These are phyloP conservation scores for Talaromyces sp. DNA, from an alignment of 2,329 filamentous ascomycete species.

Conservation along the genomic window DNA sequence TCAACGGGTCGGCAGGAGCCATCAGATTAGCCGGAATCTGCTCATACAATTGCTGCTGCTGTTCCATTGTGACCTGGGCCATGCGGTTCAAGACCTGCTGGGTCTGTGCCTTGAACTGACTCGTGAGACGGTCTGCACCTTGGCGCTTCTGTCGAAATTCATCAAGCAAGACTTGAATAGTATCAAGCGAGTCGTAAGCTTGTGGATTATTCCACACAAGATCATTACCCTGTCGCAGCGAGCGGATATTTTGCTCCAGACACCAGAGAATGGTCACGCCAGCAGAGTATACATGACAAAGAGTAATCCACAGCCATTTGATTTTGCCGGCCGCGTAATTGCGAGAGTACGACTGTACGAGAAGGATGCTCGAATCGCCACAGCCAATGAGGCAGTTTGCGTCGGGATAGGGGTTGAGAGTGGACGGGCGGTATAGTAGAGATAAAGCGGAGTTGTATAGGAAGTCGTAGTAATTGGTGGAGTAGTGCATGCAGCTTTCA, in stretches of 20 bases:
- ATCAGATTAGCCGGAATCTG: constrained; percentile 1
- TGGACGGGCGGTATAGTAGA: constrained; percentile 33
- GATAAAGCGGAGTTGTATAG: constrained; percentile 34
- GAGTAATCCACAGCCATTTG: constrained; percentile 37
- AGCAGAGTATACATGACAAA: constrained; percentile 34
- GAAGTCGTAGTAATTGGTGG: constrained; percentile 37
- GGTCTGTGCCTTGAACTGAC: constrained; percentile 33
- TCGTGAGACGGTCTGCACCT: constrained; percentile 30
- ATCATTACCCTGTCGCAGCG: constrained; percentile 22
- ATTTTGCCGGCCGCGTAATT: constrained; percentile 33
- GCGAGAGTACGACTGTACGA: constrained; percentile 36
- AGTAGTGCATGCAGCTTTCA: constrained; percentile 31
- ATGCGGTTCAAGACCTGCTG: constrained; percentile 32
- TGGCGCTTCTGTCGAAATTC: constrained; percentile 33
- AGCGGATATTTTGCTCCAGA: constrained; percentile 32
- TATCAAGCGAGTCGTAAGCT: constrained; percentile 31
- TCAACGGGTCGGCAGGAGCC: constrained; percentile 5
- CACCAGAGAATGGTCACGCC: constrained; percentile 37
- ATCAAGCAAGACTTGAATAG: constrained; percentile 30
- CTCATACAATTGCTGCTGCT: constrained; percentile 5
- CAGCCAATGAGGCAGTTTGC: constrained; percentile 31
- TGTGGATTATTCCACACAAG: constrained; percentile 28
- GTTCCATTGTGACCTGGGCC: constrained; percentile 19
- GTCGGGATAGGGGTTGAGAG: constrained; percentile 32
- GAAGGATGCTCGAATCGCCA: constrained; percentile 32